Evolutionary conservation across 495 filamentous ascomycete genomes (phyloP), one percentile per base, ranked within the genome.

Genomic region (Penicillium atrosanguineum): DNA sequence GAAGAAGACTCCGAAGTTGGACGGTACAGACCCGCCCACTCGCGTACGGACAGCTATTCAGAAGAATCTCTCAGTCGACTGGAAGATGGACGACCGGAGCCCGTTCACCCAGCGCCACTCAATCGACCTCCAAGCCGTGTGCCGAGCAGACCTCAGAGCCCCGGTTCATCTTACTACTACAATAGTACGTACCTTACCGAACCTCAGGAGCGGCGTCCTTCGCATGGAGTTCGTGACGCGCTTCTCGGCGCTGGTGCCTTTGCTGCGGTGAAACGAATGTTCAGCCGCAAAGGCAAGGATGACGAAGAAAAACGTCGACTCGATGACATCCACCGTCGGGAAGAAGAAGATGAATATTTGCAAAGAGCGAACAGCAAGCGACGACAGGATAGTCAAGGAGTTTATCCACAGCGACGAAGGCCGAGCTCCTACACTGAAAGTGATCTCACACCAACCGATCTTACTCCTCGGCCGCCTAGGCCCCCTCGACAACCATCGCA

Each of bases 191-290:
- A 78, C 44, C 62, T 69, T 19, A 68, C 68, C 3, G 68, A 73
- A 54, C 63, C 69, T 19, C 63, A 67, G 16, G 68, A 70, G 28
- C 56, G 60, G 29, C 60, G 62, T n/a, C 62, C 69, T 8, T 75
- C 77, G 18, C 78, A 83, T 67, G 76, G 72, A 3, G 60, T 81
- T 5, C 77, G 79, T 19, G 83, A 91, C 61, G 85, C 85, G 1
- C 56, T 94, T 25, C 81, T 86, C 29, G 83, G 82, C 3, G 71
- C 90, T 6, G 91, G 91, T 11, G 79, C 80, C 7, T 69, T 80
- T 74, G 72, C 87, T 63, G 69, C 89, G 57, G 67, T 82, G 71
- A 68, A 84, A 67, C 87, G 84, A 63, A 76, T 84, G 59, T 83
- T 86, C 60, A 84, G 79, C 34, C 81, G 81, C 43, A 74, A 77